A percentile compares a stretch with the other conserved stretches of the same genome.
These are phyloP conservation scores for Cryptococcus sp. DNA, from an alignment of 1,284 basidiomycete species.

Conservation along the genomic window DNA sequence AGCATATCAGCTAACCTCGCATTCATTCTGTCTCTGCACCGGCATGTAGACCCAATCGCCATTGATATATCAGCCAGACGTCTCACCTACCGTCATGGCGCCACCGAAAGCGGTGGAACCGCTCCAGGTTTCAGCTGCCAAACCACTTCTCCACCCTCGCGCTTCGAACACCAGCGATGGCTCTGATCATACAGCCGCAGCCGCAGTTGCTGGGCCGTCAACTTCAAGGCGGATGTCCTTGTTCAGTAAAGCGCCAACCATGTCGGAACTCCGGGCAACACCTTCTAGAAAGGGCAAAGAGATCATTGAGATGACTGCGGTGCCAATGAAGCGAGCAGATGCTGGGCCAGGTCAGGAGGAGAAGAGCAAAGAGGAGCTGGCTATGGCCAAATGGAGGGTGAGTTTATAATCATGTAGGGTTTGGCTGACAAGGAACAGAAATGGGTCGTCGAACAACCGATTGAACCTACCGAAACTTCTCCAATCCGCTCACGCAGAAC, in stretches of 20 bases:
- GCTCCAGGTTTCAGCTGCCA: conserved; percentile 1
- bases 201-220: neutral
- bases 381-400: conserved; percentile 49
- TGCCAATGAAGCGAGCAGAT: conserved; percentile 2
- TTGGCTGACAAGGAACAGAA: conserved; percentile 21
- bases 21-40: neutral
- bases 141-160: neutral
- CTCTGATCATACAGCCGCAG: neutral
- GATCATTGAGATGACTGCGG: conserved; percentile 8
- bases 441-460: conserved; percentile 43
- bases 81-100: conserved; percentile 7
- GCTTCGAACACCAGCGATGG: neutral
- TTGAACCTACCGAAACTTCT: conserved; percentile 10
- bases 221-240: no score
- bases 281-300: conserved; percentile 16
- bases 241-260: neutral
- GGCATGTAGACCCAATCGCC: conserved; percentile 4
- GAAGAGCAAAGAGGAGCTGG: conserved; percentile 35
- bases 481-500: conserved; percentile 7
- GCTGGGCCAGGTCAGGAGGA: neutral
- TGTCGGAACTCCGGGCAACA: conserved; percentile 3
- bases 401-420: conserved; percentile 10
- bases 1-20: no score
- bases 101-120: conserved; percentile 7
- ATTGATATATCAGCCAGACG: conserved; percentile 2